phyloP scores from a whole-genome alignment of 768 basidiomycete genomes.

The Mrakia gelida region DNA sequence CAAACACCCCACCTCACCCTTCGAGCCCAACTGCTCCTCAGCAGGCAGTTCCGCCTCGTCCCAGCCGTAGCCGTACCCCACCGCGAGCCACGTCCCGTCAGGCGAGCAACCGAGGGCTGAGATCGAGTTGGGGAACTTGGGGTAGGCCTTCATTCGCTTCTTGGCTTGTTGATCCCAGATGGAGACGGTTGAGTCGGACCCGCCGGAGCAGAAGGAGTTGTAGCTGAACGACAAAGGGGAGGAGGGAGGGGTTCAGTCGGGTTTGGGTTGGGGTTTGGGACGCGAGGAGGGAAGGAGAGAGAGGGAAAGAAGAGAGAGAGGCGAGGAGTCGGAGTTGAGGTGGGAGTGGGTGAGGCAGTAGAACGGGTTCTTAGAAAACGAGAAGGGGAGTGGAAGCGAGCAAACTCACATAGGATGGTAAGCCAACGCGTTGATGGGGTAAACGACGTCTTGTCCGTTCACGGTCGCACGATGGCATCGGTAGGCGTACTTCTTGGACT shows the following conservation, averaged over 20 bases:
- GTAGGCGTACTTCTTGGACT: constrained; percentile 92
- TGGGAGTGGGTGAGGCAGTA: constrained; percentile 1
- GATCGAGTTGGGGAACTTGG: constrained; percentile 68
- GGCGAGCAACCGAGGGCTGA: constrained; percentile 75
- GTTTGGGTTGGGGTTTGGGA: no score
- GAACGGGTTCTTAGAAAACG: no score
- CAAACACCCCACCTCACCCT: constrained; percentile 15
- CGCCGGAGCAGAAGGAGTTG: constrained; percentile 93
- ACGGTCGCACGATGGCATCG: constrained; percentile 90
- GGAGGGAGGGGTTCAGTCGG: neutral
- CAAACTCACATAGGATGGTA: constrained; percentile 76
- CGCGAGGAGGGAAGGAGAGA: neutral
- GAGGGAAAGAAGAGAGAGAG: no score
- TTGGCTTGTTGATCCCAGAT: constrained; percentile 98
- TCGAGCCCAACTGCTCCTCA: constrained; percentile 45
- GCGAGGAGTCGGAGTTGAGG: neutral
- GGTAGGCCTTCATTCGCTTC: constrained; percentile 87
- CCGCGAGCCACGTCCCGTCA: constrained; percentile 73
- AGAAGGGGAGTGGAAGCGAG: neutral
- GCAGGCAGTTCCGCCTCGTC: constrained; percentile 65
- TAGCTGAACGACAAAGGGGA: constrained; percentile 59
- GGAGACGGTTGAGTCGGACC: constrained; percentile 87
- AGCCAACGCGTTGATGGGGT: constrained; percentile 90
- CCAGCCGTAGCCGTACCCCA: constrained; percentile 86
- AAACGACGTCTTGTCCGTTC: constrained; percentile 88